Base-by-base conservation (phyloP, 2,329 filamentous ascomycete genomes). In the Scortechinia acanthostroma region DNA sequence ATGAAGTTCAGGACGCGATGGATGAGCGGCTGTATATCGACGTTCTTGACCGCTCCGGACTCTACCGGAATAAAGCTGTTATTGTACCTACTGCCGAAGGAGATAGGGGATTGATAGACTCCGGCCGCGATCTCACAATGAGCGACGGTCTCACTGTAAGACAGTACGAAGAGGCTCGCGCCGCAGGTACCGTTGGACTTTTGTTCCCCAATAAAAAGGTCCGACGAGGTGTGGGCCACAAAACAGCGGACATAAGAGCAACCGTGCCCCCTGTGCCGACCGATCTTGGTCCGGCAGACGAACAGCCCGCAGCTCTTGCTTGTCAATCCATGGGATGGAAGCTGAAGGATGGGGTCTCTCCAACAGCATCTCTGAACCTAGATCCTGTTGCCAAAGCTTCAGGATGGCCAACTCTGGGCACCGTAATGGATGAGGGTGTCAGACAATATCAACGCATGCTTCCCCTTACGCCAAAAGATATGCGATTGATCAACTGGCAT, bases 401-500 rank as follows among this genome's bases (percentile, higher is more conserved):
- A n/a, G 57, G 65, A 22, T 64, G 68, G 46, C 78, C 79, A 42
- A 81, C 76, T 1, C 61, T 86, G 3, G 81, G 81, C 4, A 70
- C 73, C 37, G 76, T 79, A 4, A 83, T 86, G 80, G 77, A 85
- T 50, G 74, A 82, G 48, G 80, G 77, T 10, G 70, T 85, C 46
- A 69, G 67, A 40, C 80, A 85, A 55, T 86, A 85, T 50, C 76
- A 80, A 52, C 64, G 66, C 21, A 68, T 85, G 46, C 66, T 85
- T n/a, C 71, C 81, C 42, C 58, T 85, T 46, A 76, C 74, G 14
- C 71, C 80, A 2, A 75, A 76, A 53, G 81, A 86, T 52, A 73
- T 86, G 66, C 73, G 81, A 21, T 61, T 86, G 25, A 64, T 84
- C 46, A 86, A 83, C 52, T 86, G 81, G 81, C 82, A 86, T 57